Percentiles rank a stretch among this genome's conserved stretches.
phyloP scores from a whole-genome alignment of 108 stramenopile genomes.

The Cyclostephanos tholiformis region DNA sequence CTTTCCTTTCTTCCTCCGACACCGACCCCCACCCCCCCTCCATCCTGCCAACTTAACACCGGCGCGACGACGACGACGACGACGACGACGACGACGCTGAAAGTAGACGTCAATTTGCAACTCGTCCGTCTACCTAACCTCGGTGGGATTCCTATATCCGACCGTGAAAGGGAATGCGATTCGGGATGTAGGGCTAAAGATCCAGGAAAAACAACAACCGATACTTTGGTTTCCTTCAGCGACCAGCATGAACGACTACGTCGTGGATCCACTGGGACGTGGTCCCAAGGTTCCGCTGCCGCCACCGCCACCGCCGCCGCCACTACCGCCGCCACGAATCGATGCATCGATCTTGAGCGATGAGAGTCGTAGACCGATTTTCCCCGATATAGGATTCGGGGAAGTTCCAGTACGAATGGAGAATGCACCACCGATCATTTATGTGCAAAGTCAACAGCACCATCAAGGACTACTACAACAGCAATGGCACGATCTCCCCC shows the following conservation, averaged over 20 bases:
- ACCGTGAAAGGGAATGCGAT: not conserved
- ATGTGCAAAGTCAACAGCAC: constrained; percentile 7
- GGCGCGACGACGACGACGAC: too few relatives aligned
- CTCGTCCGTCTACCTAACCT: too few relatives aligned
- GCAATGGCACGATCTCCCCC: not conserved
- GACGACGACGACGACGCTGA: too few relatives aligned
- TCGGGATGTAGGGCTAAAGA: not conserved
- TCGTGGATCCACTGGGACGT: constrained; percentile 26
- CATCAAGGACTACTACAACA: not conserved
- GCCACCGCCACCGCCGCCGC: constrained; percentile 1
- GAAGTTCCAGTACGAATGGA: not conserved
- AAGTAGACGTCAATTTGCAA: too few relatives aligned
- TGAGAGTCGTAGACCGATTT: constrained; percentile 8
- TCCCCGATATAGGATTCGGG: constrained; percentile 20
- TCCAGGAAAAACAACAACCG: not conserved
- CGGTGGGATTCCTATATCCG: too few relatives aligned
- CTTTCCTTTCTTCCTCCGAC: too few relatives aligned
- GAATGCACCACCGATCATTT: not conserved
- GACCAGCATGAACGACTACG: constrained; percentile 13
- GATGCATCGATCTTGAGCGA: not conserved
- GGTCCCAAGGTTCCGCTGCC: constrained; percentile 15
- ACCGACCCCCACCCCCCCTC: too few relatives aligned
- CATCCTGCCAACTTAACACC: too few relatives aligned
- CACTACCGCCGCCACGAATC: not conserved
- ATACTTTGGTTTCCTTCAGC: not conserved